These are phyloP conservation scores for Schwanniomyces vanrijiae DNA, from an alignment of 805 yeast genomes.

Conservation along the genomic window DNA sequence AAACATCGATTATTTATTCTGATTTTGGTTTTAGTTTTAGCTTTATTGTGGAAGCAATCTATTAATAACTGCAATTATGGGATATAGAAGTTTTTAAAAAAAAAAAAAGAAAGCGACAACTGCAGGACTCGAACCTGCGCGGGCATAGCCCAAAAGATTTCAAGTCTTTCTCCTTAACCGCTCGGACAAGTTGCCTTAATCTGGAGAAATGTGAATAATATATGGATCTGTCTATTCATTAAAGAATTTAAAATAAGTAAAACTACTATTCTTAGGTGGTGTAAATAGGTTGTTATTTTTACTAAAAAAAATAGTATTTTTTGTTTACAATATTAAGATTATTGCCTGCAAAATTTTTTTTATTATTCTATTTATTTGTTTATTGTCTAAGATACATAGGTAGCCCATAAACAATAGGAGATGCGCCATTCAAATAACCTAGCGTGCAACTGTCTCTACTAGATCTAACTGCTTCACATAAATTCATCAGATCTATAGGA, in stretches of 20 bases:
- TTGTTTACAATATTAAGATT: not conserved
- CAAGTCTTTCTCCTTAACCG: slow-evolving; percentile 50
- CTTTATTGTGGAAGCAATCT: too few relatives aligned
- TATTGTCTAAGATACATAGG: slow-evolving; percentile 45
- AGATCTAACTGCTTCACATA: slow-evolving; percentile 56
- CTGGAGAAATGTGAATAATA: not conserved
- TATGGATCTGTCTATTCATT: not conserved
- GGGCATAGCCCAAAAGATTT: slow-evolving; percentile 51
- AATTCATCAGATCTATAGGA: slow-evolving; percentile 14
- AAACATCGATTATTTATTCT: too few relatives aligned
- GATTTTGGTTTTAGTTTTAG: too few relatives aligned
- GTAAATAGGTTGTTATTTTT: too few relatives aligned
- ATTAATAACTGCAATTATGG: not conserved
- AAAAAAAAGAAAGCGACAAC: slow-evolving; percentile 36
- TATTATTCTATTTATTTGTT: not conserved
- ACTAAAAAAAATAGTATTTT: not conserved
- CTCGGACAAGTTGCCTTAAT: slow-evolving; percentile 46
- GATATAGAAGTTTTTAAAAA: not conserved
- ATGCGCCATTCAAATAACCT: slow-evolving; percentile 82
- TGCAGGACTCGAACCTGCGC: slow-evolving; percentile 53
- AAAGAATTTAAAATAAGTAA: too few relatives aligned
- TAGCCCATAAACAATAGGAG: slow-evolving; percentile 88
- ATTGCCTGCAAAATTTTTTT: not conserved
- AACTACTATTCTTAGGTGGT: too few relatives aligned
- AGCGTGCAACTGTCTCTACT: slow-evolving; percentile 72